A percentile compares a stretch with the other conserved stretches of the same genome.
phyloP scores from a whole-genome alignment of 768 basidiomycete species.

The Clitopilus hobsonii region DNA sequence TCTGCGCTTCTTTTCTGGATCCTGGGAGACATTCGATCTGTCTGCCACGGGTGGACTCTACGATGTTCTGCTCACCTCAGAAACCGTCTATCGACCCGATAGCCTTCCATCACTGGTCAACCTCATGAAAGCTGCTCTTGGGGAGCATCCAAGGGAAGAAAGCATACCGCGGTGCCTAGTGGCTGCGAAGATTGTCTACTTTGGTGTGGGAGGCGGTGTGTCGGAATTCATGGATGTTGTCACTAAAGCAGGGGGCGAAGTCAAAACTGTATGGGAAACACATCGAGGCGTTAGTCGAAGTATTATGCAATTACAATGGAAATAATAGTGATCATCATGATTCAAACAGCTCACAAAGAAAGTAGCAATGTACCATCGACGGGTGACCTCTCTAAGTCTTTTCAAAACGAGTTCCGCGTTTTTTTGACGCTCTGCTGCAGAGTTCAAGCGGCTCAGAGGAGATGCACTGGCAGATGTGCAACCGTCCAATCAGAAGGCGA shows the following conservation, averaged over 20 bases:
- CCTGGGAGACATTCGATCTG: conserved; percentile 63
- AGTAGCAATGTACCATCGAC: too few species aligned
- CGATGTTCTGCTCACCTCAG: conserved; percentile 80
- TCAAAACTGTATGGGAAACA: conserved; percentile 62
- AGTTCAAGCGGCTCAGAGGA: too few species aligned
- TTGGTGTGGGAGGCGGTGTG: conserved; percentile 91
- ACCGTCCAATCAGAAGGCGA: too few species aligned
- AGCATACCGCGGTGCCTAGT: conserved; percentile 54
- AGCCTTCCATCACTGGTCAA: conserved; percentile 58
- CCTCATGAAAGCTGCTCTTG: conserved; percentile 40
- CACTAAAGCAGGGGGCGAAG: conserved; percentile 35
- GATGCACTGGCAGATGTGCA: too few species aligned
- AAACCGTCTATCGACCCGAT: conserved; percentile 82
- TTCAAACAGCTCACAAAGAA: too few species aligned
- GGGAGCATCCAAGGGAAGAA: conserved; percentile 6
- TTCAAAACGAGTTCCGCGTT: too few species aligned
- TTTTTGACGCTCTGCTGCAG: too few species aligned
- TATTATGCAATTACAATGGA: conserved; percentile 63
- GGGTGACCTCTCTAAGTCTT: too few species aligned
- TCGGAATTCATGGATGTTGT: conserved; percentile 65
- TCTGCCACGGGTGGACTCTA: conserved; percentile 34
- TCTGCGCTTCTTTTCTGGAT: conserved; percentile 76
- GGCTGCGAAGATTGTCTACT: conserved; percentile 90
- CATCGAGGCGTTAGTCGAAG: conserved; percentile 67
- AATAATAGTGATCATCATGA: too few species aligned